Conservation (phyloP, 129 eudicot species). For the Smallanthus sonchifolius region DNA sequence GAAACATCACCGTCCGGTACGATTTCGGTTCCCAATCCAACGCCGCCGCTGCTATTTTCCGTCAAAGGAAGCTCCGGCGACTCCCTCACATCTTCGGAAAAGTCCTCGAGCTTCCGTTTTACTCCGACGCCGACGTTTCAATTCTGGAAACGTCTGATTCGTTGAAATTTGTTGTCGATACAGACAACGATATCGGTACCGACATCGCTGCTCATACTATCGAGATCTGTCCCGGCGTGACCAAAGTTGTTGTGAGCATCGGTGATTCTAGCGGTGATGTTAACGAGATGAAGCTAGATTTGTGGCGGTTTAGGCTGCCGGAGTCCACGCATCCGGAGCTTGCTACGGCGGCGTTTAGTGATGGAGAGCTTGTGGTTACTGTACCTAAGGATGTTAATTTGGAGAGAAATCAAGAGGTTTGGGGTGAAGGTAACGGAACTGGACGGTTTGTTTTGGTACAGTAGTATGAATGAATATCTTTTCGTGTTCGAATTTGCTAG, state of each 20-base stretch:
- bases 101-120: slow-evolving; percentile 86
- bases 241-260: slow-evolving; percentile 56
- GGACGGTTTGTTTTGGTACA: slow-evolving; percentile 76
- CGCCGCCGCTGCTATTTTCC: slow-evolving; percentile 24
- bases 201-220: slow-evolving; percentile 56
- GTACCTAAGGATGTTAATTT: slow-evolving; percentile 67
- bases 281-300: slow-evolving; percentile 56
- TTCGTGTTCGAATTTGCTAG: slow-evolving; percentile 3
- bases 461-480: slow-evolving; percentile 25
- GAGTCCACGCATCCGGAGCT: slow-evolving; percentile 67
- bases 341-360: slow-evolving; percentile 65
- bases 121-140: slow-evolving; percentile 73
- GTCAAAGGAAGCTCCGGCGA: slow-evolving; percentile 79
- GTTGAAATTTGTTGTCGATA: slow-evolving; percentile 48
- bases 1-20: slow-evolving; percentile 77
- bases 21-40: slow-evolving; percentile 32
- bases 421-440: slow-evolving; percentile 41
- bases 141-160: slow-evolving; percentile 58
- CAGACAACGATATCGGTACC: slow-evolving; percentile 53
- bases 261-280: slow-evolving; percentile 31
- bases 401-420: slow-evolving; percentile 30
- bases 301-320: slow-evolving; percentile 91
- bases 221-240: slow-evolving; percentile 88
- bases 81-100: slow-evolving; percentile 96
- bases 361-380: slow-evolving; percentile 81